A percentile compares a stretch with the other conserved stretches of the same genome.
phyloP scores from a whole-genome alignment of 352 stramenopile genomes.

The Globisporangium echinulatum region DNA sequence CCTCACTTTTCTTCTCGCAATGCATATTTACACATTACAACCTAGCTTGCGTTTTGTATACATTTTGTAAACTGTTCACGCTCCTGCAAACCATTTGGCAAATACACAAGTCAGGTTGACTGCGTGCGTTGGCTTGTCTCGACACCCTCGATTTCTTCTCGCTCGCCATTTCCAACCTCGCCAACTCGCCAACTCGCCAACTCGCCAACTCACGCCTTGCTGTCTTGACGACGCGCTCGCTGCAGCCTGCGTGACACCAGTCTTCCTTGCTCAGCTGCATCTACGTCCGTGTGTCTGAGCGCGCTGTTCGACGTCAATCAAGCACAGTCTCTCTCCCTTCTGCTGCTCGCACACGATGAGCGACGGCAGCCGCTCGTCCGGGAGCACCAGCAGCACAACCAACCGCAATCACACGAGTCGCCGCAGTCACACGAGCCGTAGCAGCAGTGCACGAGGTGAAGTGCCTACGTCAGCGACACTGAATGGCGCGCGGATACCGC shows the following conservation, averaged over 20 bases:
- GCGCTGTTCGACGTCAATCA: too few relatives aligned
- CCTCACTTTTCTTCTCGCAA: background rate
- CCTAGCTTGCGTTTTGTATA: too few relatives aligned
- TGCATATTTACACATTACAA: too few relatives aligned
- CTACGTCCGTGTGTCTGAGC: background rate
- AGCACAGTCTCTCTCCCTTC: background rate
- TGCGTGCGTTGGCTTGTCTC: background rate
- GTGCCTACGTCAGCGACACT: constrained; percentile 5
- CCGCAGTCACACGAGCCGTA: background rate
- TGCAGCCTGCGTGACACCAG: too few relatives aligned
- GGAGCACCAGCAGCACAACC: constrained; percentile 1
- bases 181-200: background rate
- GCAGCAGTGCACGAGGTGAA: constrained; percentile 2
- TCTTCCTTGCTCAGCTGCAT: too few relatives aligned
- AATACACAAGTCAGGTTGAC: too few relatives aligned
- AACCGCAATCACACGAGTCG: background rate
- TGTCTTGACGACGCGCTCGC: too few relatives aligned
- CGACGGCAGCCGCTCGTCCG: constrained; percentile 9
- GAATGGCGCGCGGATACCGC: background rate
- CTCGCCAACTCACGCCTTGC: background rate
- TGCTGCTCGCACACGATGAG: constrained; percentile 7
- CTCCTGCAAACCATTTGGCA: too few relatives aligned
- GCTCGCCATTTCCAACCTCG: background rate
- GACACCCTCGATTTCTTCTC: background rate
- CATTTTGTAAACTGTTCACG: too few relatives aligned